Evolutionary conservation across 305 asterid species (phyloP).

Genomic region (Solanum hybrid): DNA sequence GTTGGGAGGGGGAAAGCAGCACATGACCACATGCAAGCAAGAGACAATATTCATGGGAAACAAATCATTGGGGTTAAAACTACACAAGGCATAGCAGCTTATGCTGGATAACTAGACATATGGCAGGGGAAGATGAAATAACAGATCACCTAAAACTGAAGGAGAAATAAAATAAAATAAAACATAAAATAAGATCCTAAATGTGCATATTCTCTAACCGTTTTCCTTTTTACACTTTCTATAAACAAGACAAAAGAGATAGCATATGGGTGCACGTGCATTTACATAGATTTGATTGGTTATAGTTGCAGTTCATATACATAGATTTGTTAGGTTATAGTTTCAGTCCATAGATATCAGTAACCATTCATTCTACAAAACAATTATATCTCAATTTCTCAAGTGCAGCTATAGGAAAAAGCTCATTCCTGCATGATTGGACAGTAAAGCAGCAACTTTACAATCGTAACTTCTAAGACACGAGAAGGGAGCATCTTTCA

Average conservation of each 20-base stretch:
- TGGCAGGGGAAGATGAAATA: background rate
- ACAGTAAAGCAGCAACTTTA: background rate
- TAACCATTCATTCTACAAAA: background rate
- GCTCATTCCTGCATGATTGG: background rate
- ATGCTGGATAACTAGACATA: background rate
- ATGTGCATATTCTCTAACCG: background rate
- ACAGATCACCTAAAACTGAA: slow-evolving; percentile 1
- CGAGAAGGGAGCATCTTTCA: background rate
- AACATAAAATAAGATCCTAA: background rate
- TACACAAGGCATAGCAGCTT: background rate
- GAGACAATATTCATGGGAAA: background rate
- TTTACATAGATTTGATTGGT: background rate
- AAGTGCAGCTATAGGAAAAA: background rate
- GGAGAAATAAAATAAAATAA: background rate
- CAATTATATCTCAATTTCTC: background rate
- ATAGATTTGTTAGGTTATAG: background rate
- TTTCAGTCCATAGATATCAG: background rate
- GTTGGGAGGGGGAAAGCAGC: background rate
- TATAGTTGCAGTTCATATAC: background rate
- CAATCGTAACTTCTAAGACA: background rate
- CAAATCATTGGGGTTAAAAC: background rate
- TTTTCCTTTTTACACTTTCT: background rate
- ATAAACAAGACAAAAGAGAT: background rate
- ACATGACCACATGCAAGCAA: background rate
- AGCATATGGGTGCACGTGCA: background rate